These are phyloP conservation scores for Vaccinium vitisidaea DNA, from an alignment of 148 eudicot species.

Conservation along the genomic window DNA sequence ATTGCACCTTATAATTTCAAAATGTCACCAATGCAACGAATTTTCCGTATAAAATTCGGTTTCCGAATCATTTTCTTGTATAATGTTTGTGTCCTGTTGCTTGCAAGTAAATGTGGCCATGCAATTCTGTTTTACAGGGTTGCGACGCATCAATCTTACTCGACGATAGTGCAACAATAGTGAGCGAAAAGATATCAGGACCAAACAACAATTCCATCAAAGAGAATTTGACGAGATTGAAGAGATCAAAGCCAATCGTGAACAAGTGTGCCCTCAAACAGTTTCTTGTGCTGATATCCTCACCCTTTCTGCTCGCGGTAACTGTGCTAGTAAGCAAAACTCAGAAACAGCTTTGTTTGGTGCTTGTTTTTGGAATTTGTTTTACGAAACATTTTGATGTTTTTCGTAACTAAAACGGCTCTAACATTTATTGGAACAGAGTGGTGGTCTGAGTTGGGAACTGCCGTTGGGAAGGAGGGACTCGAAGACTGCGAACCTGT, in stretches of 20 bases:
- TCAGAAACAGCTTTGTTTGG: background rate
- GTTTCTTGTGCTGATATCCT: constrained; percentile 93
- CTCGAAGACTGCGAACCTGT: constrained; percentile 63
- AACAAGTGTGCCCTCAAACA: constrained; percentile 68
- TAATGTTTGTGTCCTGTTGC: background rate
- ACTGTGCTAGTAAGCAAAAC: constrained; percentile 54
- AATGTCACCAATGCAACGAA: background rate
- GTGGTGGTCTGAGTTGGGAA: constrained; percentile 92
- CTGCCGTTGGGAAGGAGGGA: constrained; percentile 85
- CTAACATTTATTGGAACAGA: constrained; percentile 31
- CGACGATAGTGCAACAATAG: constrained; percentile 50
- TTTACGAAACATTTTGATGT: background rate
- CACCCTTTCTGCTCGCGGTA: constrained; percentile 78
- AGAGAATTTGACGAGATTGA: constrained; percentile 88
- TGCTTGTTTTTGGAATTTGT: background rate
- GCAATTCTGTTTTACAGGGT: constrained; percentile 44
- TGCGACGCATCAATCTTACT: constrained; percentile 83
- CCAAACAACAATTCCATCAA: constrained; percentile 75
- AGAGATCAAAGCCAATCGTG: constrained; percentile 72
- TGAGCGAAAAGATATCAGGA: constrained; percentile 65
- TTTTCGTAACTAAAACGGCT: background rate
- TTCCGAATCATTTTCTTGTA: no score
- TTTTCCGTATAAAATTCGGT: no score
- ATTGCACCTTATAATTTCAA: background rate
- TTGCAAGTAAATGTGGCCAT: background rate